Evolutionary conservation across 352 stramenopile species (phyloP).

Genomic region (Pythium sp.): DNA sequence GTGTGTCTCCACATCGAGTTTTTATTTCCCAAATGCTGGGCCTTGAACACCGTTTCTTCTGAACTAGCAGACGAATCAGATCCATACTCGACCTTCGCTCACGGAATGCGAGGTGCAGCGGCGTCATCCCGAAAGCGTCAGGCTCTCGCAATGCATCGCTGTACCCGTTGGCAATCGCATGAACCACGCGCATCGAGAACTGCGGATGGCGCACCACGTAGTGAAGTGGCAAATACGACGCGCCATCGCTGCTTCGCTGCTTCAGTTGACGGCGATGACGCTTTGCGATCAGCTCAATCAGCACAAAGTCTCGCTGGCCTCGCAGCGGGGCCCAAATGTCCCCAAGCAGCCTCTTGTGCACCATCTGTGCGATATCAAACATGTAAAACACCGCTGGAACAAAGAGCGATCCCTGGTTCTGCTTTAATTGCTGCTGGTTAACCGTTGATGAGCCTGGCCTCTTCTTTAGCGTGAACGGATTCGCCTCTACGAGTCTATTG

Average conservation of each 20-base stretch:
- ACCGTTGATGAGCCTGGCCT: background rate
- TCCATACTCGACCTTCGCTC: constrained; percentile 25
- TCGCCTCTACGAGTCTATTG: constrained; percentile 2
- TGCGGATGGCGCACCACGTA: constrained; percentile 42
- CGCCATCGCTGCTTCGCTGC: constrained; percentile 39
- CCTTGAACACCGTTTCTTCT: background rate
- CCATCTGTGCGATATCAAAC: constrained; percentile 35
- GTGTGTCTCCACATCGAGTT: constrained; percentile 28
- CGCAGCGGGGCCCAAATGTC: constrained; percentile 54
- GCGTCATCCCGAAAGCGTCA: constrained; percentile 61
- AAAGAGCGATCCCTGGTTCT: constrained; percentile 20
- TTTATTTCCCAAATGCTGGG: constrained; percentile 13
- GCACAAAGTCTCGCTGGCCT: constrained; percentile 26
- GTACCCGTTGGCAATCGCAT: constrained; percentile 36
- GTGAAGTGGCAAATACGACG: constrained; percentile 50
- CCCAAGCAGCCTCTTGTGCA: constrained; percentile 39
- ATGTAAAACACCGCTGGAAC: constrained; percentile 40
- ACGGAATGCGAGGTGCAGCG: constrained; percentile 57
- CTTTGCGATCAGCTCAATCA: constrained; percentile 50
- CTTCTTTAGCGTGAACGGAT: background rate
- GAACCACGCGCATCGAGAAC: constrained; percentile 33
- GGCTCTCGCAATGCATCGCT: constrained; percentile 31
- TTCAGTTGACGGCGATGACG: constrained; percentile 50
- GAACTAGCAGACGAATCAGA: constrained; percentile 28
- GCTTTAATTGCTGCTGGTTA: background rate